phyloP scores from a whole-genome alignment of 2,329 filamentous ascomycete genomes.

The Fusarium tupiense region DNA sequence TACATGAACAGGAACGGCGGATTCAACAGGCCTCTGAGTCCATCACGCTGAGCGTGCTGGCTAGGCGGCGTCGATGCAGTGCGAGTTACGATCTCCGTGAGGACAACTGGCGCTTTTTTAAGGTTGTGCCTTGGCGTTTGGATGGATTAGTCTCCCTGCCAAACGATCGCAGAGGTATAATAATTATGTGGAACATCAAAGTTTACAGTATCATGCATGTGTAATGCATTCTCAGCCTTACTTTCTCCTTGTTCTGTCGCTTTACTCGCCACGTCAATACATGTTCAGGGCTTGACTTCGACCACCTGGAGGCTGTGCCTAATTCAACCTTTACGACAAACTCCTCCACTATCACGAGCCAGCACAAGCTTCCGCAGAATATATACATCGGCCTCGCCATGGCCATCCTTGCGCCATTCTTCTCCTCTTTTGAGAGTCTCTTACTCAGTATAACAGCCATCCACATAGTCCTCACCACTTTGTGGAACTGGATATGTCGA shows the following conservation, averaged over 20 bases:
- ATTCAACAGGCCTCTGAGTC: constrained; percentile 82
- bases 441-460: neutral
- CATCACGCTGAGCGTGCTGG: constrained; percentile 49
- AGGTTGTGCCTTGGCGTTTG: neutral
- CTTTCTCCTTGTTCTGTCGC: neutral
- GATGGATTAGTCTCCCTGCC: neutral
- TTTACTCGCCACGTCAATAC: neutral
- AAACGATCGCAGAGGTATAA: neutral
- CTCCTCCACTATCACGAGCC: neutral
- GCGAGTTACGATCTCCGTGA: constrained; percentile 1
- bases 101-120: neutral
- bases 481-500: neutral
- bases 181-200: neutral
- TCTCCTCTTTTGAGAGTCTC: neutral
- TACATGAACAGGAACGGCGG: constrained; percentile 92
- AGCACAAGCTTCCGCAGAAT: neutral
- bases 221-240: neutral
- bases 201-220: neutral
- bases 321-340: neutral
- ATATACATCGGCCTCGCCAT: neutral
- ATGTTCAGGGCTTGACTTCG: neutral
- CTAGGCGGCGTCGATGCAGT: neutral
- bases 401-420: neutral
- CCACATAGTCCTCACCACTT: neutral
- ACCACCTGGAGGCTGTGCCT: neutral